Evolutionary conservation across 2,329 filamentous ascomycete genomes (phyloP), one percentile per base, ranked within the genome.

Genomic region (Stagonosporopsis chrysanthemi): DNA sequence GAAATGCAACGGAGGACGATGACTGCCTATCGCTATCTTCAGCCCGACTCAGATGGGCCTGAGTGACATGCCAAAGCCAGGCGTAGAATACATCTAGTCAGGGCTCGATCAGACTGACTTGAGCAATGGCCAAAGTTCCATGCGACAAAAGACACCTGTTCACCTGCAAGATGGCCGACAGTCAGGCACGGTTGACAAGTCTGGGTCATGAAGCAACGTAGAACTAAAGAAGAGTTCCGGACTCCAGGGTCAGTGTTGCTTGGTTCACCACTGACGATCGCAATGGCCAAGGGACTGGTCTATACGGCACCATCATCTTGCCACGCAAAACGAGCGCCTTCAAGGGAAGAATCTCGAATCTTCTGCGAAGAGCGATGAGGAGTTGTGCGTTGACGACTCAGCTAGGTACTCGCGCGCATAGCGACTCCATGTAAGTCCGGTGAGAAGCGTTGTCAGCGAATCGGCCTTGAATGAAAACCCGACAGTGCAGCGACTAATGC

Each of bases 381-480:
- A 52, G 52, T 44, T 39, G 43, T 39, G 54, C 44, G 54, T 48
- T 44, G 48, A 57, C 33, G 28, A 40, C 15, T 38, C 24, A 22
- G 19, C 12, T 28, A 6, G 24, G 5, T 45, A 31, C 36, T 52
- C 42, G 42, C 39, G 31, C 47, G 43, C 45, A 41, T 39, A 33
- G 17, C 33, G 33, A 46, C 40, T 47, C 42, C 38, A 57, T 36
- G 31, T 31, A 48, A 24, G 31, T 47, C 48, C 31, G 38, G 43
- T 23, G 39, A 48, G 39, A 48, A 38, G n/a, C 33, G 31, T 31
- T 52, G 43, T 41, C 17, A 33, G 36, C 54, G 26, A 57, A 57
- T 52, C 48, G 33, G 33, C n/a, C 24, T 28, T 9, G 26, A 17
- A 23, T 3, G 23, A 15, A 38, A 24, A 19, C 14, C 23, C 23